Percentiles rank a stretch among this genome's conserved stretches.
phyloP scores from a whole-genome alignment of 2,329 filamentous ascomycete genomes.

The Cercospora beticola region DNA sequence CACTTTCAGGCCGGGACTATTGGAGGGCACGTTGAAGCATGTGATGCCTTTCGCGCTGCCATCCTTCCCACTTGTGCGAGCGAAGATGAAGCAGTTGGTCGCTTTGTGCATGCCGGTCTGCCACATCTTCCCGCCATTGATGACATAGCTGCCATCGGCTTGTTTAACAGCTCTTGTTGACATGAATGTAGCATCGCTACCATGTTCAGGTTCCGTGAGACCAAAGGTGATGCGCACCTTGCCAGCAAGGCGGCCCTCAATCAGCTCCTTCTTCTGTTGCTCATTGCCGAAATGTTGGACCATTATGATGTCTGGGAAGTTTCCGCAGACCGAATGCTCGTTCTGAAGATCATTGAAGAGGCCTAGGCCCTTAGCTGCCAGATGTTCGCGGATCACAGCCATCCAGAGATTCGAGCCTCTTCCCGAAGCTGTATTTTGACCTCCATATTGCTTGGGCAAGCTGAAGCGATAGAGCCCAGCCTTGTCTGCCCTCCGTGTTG shows the following conservation, averaged over 20 bases:
- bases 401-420: slow-evolving; percentile 60
- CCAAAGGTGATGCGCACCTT: slow-evolving; percentile 61
- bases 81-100: slow-evolving; percentile 63
- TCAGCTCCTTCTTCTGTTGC: slow-evolving; percentile 56
- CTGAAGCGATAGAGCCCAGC: slow-evolving; percentile 63
- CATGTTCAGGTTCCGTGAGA: slow-evolving; percentile 61
- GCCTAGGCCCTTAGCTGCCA: slow-evolving; percentile 59
- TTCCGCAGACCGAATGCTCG: slow-evolving; percentile 62
- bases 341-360: slow-evolving; percentile 65
- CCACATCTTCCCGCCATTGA: slow-evolving; percentile 64
- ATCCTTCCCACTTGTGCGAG: slow-evolving; percentile 55
- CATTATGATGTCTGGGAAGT: slow-evolving; percentile 64
- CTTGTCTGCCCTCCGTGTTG: slow-evolving; percentile 54
- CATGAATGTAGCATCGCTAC: slow-evolving; percentile 64
- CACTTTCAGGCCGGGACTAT: slow-evolving; percentile 54
- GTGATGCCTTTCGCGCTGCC: slow-evolving; percentile 59
- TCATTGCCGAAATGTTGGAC: slow-evolving; percentile 59
- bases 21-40: slow-evolving; percentile 59
- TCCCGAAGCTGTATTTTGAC: slow-evolving; percentile 47
- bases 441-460: slow-evolving; percentile 57
- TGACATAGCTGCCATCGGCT: slow-evolving; percentile 51
- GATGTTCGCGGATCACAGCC: slow-evolving; percentile 61
- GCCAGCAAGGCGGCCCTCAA: slow-evolving; percentile 53
- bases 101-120: slow-evolving; percentile 63
- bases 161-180: slow-evolving; percentile 53